Conservation (phyloP, 805 yeast species). For the Saccharomyces kudriavzevii region DNA sequence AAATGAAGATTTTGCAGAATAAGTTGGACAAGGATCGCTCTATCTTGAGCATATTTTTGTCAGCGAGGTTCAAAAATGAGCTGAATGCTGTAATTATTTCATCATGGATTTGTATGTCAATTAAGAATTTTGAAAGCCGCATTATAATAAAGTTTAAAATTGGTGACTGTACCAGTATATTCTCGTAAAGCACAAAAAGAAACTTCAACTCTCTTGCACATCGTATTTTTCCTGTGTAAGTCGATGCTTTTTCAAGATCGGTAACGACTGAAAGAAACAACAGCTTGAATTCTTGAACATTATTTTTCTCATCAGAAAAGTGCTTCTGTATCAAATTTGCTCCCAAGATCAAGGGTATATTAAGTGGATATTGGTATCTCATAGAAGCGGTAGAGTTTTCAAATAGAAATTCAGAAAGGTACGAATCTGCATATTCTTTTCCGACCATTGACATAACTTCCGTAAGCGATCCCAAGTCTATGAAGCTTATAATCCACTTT, state of each 20-base stretch:
- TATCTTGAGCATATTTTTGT: constrained; percentile 1
- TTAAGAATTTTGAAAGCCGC: constrained; percentile 8
- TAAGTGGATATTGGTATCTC: constrained; percentile 14
- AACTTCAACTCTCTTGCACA: constrained; percentile 16
- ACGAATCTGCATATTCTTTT: constrained; percentile 1
- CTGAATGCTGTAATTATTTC: constrained; percentile 12
- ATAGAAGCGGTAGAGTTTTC: not conserved
- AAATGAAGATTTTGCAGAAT: constrained; percentile 10
- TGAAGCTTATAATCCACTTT: constrained; percentile 10
- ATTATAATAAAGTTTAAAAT: constrained; percentile 5
- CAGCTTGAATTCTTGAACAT: constrained; percentile 6
- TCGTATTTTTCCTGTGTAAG: constrained; percentile 6
- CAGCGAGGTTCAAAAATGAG: constrained; percentile 5
- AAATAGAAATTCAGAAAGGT: constrained; percentile 3
- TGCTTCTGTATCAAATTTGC: constrained; percentile 5
- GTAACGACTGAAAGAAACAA: constrained; percentile 14
- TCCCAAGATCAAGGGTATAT: constrained; percentile 9
- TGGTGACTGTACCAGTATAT: not conserved
- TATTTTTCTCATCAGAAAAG: not conserved
- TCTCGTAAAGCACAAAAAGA: constrained; percentile 10
- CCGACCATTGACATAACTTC: constrained; percentile 6
- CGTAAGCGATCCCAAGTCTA: constrained; percentile 13
- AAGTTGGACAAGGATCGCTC: constrained; percentile 10
- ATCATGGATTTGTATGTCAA: constrained; percentile 6
- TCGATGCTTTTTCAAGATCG: constrained; percentile 11